Conservation (phyloP, 768 basidiomycete species). For the Rickenella mellea region DNA sequence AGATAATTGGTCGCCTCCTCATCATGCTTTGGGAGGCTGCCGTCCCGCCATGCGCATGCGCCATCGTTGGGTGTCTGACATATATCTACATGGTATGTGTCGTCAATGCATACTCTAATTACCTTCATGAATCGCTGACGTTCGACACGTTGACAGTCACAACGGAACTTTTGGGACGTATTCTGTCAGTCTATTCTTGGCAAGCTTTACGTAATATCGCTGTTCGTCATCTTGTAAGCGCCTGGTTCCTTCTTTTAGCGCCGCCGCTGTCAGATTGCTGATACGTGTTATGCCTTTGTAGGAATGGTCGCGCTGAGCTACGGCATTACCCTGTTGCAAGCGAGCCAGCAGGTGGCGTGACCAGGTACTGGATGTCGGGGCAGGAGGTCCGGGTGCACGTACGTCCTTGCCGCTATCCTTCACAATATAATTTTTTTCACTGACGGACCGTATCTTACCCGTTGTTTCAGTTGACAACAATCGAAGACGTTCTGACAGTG, state of each 20-base stretch:
- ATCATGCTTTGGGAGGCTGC: constrained; percentile 19
- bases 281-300: neutral
- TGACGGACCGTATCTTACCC: too few relatives aligned
- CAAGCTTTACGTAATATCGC: constrained; percentile 20
- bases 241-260: neutral
- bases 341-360: too few relatives aligned
- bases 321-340: too few relatives aligned
- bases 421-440: too few relatives aligned
- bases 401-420: too few relatives aligned
- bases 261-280: neutral
- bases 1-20: constrained; percentile 13
- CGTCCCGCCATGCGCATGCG: constrained; percentile 16
- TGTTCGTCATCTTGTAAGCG: constrained; percentile 19
- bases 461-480: too few relatives aligned
- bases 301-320: neutral
- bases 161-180: constrained; percentile 16
- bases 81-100: constrained; percentile 11
- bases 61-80: constrained; percentile 13
- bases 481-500: too few relatives aligned
- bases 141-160: constrained; percentile 4
- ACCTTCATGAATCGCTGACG: neutral
- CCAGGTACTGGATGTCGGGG: too few relatives aligned
- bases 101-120: neutral
- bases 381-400: too few relatives aligned
- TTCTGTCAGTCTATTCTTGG: constrained; percentile 18